Conservation (phyloP, 768 basidiomycete species). For the Thelephora ganbajun region DNA sequence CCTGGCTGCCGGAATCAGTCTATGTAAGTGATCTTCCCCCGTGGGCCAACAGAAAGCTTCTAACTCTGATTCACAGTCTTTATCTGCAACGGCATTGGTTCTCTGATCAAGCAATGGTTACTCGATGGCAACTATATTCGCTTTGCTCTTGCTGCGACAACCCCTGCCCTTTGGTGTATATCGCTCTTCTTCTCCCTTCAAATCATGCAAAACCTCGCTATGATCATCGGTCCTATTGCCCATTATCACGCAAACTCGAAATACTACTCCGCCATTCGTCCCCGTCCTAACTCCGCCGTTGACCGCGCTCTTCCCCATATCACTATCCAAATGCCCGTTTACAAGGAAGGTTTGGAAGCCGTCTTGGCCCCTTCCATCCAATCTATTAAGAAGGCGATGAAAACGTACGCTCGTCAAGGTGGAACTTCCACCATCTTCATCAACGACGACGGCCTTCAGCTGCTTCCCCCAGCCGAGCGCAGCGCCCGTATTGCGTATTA, state of each 20-base stretch:
- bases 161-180: conserved; percentile 30
- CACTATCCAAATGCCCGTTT: conserved; percentile 44
- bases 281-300: conserved; percentile 27
- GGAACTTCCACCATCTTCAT: conserved; percentile 44
- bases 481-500: conserved; percentile 37
- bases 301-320: conserved; percentile 32
- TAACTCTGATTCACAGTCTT: conserved; percentile 29
- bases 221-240: conserved; percentile 35
- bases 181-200: conserved; percentile 33
- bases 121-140: conserved; percentile 30
- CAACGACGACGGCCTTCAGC: conserved; percentile 44
- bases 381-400: conserved; percentile 45
- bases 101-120: conserved; percentile 37
- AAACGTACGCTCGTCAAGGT: conserved; percentile 53
- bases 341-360: conserved; percentile 38
- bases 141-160: conserved; percentile 28
- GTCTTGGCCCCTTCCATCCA: conserved; percentile 39
- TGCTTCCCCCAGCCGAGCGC: conserved; percentile 29
- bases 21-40: conserved; percentile 14
- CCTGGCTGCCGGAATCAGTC: conserved; percentile 18
- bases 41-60: background rate
- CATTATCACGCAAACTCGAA: conserved; percentile 38
- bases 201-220: conserved; percentile 26
- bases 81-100: conserved; percentile 48
- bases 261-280: conserved; percentile 35